Evolutionary conservation across 306 rosid genomes (phyloP).

Genomic region (Gynostemma pentaphyllum): DNA sequence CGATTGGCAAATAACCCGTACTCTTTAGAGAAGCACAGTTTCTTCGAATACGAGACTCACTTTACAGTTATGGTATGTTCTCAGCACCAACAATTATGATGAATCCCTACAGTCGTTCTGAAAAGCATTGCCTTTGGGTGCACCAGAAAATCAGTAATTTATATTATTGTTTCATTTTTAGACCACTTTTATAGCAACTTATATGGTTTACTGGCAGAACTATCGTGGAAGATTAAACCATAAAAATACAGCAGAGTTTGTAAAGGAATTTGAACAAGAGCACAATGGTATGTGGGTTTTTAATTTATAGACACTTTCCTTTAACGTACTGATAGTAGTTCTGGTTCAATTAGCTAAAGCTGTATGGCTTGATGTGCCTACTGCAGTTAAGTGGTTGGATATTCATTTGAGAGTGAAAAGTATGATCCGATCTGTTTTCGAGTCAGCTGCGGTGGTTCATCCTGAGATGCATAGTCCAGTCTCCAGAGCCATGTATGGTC

Average conservation of each 20-base stretch:
- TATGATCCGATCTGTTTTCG: slow-evolving; percentile 74
- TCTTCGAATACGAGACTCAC: slow-evolving; percentile 93
- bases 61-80: slow-evolving; percentile 90
- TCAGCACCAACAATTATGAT: not conserved
- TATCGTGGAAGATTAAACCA: slow-evolving; percentile 71
- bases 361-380: not conserved
- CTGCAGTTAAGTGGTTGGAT: slow-evolving; percentile 75
- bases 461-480: slow-evolving; percentile 77
- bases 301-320: not conserved
- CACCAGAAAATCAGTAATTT: not conserved
- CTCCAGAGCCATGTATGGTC: slow-evolving; percentile 84
- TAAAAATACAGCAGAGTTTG: slow-evolving; percentile 59
- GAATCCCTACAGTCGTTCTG: not conserved
- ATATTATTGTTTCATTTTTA: not conserved
- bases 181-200: not conserved
- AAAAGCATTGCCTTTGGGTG: not conserved
- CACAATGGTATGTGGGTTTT: slow-evolving; percentile 52
- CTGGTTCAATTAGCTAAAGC: not conserved
- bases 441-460: slow-evolving; percentile 68
- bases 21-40: slow-evolving; percentile 61
- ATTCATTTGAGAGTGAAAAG: slow-evolving; percentile 53
- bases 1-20: slow-evolving; percentile 86
- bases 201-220: slow-evolving; percentile 30
- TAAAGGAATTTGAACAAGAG: slow-evolving; percentile 81
- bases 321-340: not conserved